Conservation (phyloP, 2,329 filamentous ascomycete species). For the Coniochaeta sp. region DNA sequence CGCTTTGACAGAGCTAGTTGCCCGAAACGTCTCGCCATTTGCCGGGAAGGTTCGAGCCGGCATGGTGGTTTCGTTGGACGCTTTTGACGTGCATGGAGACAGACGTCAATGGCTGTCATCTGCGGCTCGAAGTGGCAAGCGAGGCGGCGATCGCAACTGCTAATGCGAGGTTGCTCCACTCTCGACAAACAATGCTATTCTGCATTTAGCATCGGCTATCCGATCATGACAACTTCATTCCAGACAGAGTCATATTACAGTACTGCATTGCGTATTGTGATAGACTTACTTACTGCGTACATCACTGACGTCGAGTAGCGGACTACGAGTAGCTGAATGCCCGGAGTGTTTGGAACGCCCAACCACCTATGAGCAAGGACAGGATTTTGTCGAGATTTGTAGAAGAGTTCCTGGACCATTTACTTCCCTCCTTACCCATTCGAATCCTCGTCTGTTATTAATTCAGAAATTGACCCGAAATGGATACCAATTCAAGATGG, state of each 20-base stretch:
- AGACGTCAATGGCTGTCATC: background rate
- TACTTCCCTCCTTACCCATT: too few species aligned
- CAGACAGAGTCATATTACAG: background rate
- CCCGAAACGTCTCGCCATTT: background rate
- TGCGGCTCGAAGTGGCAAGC: background rate
- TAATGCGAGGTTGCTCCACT: background rate
- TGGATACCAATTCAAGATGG: too few species aligned
- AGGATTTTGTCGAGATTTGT: too few species aligned
- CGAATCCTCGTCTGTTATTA: too few species aligned
- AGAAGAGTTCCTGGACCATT: too few species aligned
- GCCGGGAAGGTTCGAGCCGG: background rate
- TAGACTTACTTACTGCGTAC: too few species aligned
- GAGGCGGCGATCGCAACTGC: background rate
- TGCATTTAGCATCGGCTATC: background rate
- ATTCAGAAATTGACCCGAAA: too few species aligned
- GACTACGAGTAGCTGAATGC: background rate
- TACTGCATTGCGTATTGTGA: background rate
- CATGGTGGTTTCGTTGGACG: background rate
- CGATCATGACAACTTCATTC: slow-evolving; percentile 1
- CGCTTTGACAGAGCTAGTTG: background rate
- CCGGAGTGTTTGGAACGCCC: too few species aligned
- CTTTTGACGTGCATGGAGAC: background rate
- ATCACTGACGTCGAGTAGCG: background rate
- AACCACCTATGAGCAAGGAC: too few species aligned
- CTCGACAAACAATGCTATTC: background rate